Evolutionary conservation across 352 stramenopile genomes (phyloP), one percentile per base, ranked within the genome.

Genomic region (Globisporangium irregulare): DNA sequence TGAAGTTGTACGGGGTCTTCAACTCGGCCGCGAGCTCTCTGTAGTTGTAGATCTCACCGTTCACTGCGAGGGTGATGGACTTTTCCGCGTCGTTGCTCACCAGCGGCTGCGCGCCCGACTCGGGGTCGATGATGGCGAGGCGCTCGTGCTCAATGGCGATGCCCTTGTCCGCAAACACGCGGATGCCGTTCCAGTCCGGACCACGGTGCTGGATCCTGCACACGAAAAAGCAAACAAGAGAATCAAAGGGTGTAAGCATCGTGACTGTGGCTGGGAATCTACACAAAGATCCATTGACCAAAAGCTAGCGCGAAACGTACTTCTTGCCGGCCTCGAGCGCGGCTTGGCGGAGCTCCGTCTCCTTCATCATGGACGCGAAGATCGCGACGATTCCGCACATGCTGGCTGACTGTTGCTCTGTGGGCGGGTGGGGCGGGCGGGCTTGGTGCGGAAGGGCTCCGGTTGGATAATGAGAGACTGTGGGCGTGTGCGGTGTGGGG

Each of bases 31-130:
- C 98, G 9, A 99, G 77, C 74, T 99, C 90, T 76, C 97, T 96
- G 87, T 99, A 99, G 84, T 99, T 99, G 92, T 99, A 99, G 68
- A 99, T 98, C 83, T 99, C 98, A 57, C 98, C 97, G 80, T 99
- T 99, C 46, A 97, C 97, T 7, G 97, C 94, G 5, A 99, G 90
- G 71, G 98, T 98, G 67, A 99, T 88, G 55, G 83, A 87, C 51
- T 74, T 67, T 50, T 79, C 75, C 9, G 83, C 75, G 73, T 98
- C 94, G 76, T 89, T 91, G 72, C 82, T 95, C 63, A 93, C 79
- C 8, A 98, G 80, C 56, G 92, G 92, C 76, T 98, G 93, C n/a
- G 89, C 89, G 60, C 93, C 93, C 36, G 89, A 98, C 74, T 99
- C 97, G 6, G 98, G 98, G 87, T 99, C 97, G 75, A 99, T 99